Base-by-base conservation (phyloP, 345 rosid genomes). In the Salix brachista region DNA sequence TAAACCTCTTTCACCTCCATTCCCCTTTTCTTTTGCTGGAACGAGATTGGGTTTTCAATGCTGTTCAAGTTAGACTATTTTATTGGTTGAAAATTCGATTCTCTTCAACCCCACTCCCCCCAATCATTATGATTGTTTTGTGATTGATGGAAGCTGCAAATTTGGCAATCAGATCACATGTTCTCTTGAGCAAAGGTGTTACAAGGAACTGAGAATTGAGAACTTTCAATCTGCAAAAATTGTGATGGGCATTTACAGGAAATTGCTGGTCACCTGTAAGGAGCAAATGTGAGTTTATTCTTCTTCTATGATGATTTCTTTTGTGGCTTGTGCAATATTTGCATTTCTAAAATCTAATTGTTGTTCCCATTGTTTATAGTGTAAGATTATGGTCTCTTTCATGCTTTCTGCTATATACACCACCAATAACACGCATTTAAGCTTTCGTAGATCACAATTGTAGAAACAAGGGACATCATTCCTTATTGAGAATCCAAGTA, bases 141-240 rank as follows among this genome's bases (percentile, higher is more conserved):
- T 65, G 65, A 28, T 75, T 82, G 62, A 70, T 81, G 72, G 58
- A 82, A 75, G n/a, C 60, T 73, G 78, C 73, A 28, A 64, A 74
- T 85, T 80, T 72, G 72, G 62, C 80, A 78, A 68, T 37, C 96
- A 96, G 99, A 96, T 96, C 80, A 86, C 93, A 67, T 80, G 72
- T 76, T 80, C 93, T 73, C 93, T 96, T 26, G 99, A 96, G 85
- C 97, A 96, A 85, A 92, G 94, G 86, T 96, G 97, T 83, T 96
- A 94, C 96, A 96, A 92, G 89, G 99, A 96, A 83, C 72, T 96
- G 84, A 89, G 98, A 83, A 89, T 85, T 80, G 96, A 92, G 88
- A 94, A 94, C 82, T 89, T 94, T 71, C 88, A 83, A 46, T 86
- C 89, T 58, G 93, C 92, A 56, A 91, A 91, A 85, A 92, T 90